These are phyloP conservation scores for Globisporangium recalcitrans DNA, from an alignment of 352 stramenopile species.

Conservation along the genomic window DNA sequence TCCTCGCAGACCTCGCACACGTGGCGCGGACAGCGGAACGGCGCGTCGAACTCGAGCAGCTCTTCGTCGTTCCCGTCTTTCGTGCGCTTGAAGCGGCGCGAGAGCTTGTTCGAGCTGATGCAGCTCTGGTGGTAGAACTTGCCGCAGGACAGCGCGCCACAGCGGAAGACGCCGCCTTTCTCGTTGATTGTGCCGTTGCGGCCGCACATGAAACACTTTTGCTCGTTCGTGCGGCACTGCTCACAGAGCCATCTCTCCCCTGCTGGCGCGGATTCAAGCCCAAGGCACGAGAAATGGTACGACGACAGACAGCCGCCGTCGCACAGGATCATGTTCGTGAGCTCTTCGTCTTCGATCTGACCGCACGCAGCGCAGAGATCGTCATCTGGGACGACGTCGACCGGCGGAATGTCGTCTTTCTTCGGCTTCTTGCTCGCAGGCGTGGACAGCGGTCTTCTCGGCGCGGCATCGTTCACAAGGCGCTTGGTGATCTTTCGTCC, in stretches of 20 bases:
- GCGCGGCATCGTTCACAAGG: conserved; percentile 28
- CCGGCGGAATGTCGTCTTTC: conserved; percentile 6
- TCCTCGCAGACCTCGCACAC: conserved; percentile 79
- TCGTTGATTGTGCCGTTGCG: conserved; percentile 86
- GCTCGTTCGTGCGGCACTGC: conserved; percentile 85
- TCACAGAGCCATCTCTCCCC: conserved; percentile 87
- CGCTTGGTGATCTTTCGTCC: conserved; percentile 66
- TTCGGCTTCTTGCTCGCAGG: conserved; percentile 38
- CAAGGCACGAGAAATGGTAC: conserved; percentile 91
- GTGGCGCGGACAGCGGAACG: conserved; percentile 87
- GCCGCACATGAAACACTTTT: conserved; percentile 86
- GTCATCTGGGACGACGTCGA: conserved; percentile 54
- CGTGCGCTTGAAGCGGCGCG: conserved; percentile 34
- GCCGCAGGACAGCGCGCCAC: conserved; percentile 53
- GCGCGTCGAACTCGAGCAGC: conserved; percentile 63
- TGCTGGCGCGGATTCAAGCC: conserved; percentile 60
- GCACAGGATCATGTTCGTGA: conserved; percentile 87
- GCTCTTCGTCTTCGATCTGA: conserved; percentile 77
- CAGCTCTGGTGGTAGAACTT: conserved; percentile 87
- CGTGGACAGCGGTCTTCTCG: conserved; percentile 20
- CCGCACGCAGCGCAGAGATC: conserved; percentile 72
- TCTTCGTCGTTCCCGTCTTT: conserved; percentile 29
- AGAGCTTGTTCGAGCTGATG: conserved; percentile 57
- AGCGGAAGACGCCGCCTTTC: conserved; percentile 79
- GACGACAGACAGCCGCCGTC: conserved; percentile 89